Percentiles rank a stretch among this genome's conserved stretches.
Evolutionary conservation across 441 rosid genomes (phyloP).

Genomic region (Manihot esculenta): DNA sequence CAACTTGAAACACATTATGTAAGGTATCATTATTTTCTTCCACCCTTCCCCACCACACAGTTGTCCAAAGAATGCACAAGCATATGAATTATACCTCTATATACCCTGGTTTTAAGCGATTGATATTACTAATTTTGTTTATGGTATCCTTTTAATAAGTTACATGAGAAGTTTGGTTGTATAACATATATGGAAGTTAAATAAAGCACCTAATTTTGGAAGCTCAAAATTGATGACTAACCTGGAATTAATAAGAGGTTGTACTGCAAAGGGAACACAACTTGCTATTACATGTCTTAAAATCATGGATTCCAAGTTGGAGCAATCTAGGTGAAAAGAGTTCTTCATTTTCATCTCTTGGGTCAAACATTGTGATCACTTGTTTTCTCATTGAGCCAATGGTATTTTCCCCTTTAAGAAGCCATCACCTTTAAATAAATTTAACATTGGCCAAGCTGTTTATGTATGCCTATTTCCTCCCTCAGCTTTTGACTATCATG

Average conservation of each 20-base stretch:
- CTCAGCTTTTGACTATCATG: neutral
- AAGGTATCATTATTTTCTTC: constrained; percentile 40
- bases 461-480: neutral
- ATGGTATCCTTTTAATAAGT: neutral
- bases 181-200: neutral
- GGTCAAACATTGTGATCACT: neutral
- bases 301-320: neutral
- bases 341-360: neutral
- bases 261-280: neutral
- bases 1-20: constrained; percentile 82
- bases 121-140: neutral
- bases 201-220: neutral
- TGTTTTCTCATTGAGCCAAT: neutral
- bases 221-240: neutral
- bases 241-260: neutral
- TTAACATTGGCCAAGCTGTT: neutral
- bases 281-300: neutral
- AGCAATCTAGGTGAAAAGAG: no score
- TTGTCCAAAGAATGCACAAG: neutral
- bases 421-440: neutral
- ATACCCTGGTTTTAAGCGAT: neutral
- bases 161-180: neutral
- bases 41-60: neutral
- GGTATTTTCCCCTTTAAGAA: neutral
- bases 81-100: neutral